Percentiles rank a stretch among this genome's conserved stretches.
phyloP scores from a whole-genome alignment of 2,329 filamentous ascomycete species.

The Pyrenochaeta sp. region DNA sequence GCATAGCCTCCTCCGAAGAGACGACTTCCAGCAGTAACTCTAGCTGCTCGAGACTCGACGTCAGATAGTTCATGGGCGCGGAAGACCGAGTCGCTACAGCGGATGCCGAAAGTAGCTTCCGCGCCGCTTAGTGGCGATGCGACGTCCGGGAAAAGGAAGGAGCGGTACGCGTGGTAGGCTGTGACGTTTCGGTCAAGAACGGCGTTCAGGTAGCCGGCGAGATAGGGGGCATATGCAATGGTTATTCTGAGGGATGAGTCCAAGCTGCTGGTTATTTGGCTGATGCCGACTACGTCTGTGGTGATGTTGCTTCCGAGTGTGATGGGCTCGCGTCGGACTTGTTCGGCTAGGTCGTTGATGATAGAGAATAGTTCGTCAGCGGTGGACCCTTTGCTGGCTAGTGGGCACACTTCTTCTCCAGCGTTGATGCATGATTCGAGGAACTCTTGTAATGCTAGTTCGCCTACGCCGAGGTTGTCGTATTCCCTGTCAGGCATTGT shows the following conservation, averaged over 20 bases:
- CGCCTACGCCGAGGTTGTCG: background rate
- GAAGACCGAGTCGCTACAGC: conserved; percentile 3
- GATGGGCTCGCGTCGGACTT: conserved; percentile 5
- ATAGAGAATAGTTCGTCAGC: conserved; percentile 1
- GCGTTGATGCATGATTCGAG: background rate
- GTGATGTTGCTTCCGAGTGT: conserved; percentile 3
- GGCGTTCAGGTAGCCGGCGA: conserved; percentile 8
- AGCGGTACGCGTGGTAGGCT: background rate
- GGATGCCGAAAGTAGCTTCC: conserved; percentile 2
- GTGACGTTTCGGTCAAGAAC: conserved; percentile 2
- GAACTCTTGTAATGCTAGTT: background rate
- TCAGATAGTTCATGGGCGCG: conserved; percentile 5
- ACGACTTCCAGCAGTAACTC: conserved; percentile 1
- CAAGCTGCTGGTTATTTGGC: background rate
- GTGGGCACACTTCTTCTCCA: background rate
- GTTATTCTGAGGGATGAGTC: background rate
- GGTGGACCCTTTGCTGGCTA: background rate
- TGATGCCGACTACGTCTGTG: background rate
- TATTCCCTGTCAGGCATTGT: background rate
- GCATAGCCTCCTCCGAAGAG: conserved; percentile 5
- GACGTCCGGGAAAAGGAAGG: background rate
- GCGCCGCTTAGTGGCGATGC: background rate
- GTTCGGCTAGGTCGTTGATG: conserved; percentile 2
- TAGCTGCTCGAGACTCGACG: background rate
- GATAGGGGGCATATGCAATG: background rate